Evolutionary conservation across 2,329 filamentous ascomycete species (phyloP), one percentile per base, ranked within the genome.

Genomic region (Ceratocystis colombiana): DNA sequence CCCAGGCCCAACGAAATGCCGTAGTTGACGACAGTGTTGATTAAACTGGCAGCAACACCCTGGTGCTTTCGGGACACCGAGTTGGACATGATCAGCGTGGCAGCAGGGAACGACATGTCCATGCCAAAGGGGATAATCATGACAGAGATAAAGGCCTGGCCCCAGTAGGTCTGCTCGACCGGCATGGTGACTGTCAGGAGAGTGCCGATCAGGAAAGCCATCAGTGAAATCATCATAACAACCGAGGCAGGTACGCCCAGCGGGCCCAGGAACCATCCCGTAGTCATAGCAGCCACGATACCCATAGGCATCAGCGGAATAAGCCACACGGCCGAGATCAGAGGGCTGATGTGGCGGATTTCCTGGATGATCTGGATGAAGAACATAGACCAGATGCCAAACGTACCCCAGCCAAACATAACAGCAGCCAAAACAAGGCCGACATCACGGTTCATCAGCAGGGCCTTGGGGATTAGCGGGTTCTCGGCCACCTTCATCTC

Each of bases 1-100:
- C 86, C 87, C 0, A 89, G 76, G 0, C 83, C 84, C 2, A 88
- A 73, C 1, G 83, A 84, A 44, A 89, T 88, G 67, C 80, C 81
- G 71, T 88, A 89, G 73, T 89, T 88, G 68, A 88, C 82, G 10
- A 86, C 77, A 0, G 85, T 88, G 67, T 80, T 84, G 41, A 88
- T 82, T 5, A 88, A 72, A 20, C 79, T 82, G 8, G 77, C 78
- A 0, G 74, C 79, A 10, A 80, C 76, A 3, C 79, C 78, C 70
- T 80, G 78, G 66, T 82, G 75, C 53, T 77, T 73, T 65, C 74
- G 76, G 12, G 75, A 72, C 0, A 81, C 76, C 1, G 75, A 75
- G 69, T 87, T 80, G 37, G 79, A 82, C 7, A 88, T 75, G 37
- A 88, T 79, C 12, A 88, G 71, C 0, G 80, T 86, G 0, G 82